Conservation (phyloP, 208 protist species). For the Trypanosoma grayi region DNA sequence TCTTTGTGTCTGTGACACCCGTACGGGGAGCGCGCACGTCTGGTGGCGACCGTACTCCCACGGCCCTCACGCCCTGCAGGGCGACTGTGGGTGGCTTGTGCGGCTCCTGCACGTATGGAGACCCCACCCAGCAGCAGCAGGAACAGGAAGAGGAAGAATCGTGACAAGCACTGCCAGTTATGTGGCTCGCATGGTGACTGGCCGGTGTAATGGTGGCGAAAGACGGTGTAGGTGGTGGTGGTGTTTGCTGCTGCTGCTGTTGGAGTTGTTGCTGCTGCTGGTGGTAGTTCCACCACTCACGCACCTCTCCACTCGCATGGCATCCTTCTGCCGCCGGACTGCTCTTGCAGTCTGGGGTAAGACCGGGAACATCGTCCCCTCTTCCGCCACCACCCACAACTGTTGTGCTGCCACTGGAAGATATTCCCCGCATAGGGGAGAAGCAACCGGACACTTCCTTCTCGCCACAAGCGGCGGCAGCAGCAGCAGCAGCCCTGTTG, state of each 20-base stretch:
- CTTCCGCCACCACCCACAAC: too few species aligned
- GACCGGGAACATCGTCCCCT: not conserved
- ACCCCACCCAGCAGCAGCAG: too few species aligned
- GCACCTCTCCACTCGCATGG: not conserved
- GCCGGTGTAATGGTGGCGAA: slow-evolving; percentile 1
- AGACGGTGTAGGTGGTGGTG: not conserved
- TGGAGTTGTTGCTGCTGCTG: too few species aligned
- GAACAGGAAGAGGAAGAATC: not conserved
- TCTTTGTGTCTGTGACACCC: not conserved
- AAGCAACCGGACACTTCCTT: too few species aligned
- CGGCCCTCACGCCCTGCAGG: not conserved
- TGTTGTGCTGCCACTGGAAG: too few species aligned
- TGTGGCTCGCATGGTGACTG: not conserved
- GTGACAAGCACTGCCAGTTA: not conserved
- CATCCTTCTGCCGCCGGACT: too few species aligned
- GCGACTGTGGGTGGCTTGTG: not conserved
- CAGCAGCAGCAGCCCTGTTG: too few species aligned
- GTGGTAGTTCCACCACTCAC: not conserved
- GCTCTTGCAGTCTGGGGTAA: not conserved
- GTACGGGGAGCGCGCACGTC: not conserved
- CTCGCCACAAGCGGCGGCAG: too few species aligned
- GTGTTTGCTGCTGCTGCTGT: not conserved
- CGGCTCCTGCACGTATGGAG: slow-evolving; percentile 8
- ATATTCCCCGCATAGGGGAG: too few species aligned
- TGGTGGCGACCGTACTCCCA: not conserved